These are phyloP conservation scores for Chalciporus chontae DNA, from an alignment of 768 basidiomycete genomes.

Conservation along the genomic window DNA sequence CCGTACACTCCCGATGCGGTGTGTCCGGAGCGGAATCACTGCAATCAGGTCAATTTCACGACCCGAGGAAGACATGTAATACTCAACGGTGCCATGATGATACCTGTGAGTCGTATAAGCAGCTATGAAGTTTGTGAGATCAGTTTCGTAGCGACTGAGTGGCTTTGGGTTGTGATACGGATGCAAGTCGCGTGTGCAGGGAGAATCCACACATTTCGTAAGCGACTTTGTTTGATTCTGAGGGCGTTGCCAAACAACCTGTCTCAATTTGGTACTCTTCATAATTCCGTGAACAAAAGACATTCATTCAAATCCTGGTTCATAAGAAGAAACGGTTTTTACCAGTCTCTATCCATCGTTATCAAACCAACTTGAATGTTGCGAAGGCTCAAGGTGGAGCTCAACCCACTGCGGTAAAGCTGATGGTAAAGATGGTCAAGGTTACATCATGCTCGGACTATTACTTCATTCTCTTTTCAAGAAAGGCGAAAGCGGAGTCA, in stretches of 20 bases:
- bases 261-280: background rate
- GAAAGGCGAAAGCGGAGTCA: background rate
- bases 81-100: constrained; percentile 32
- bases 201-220: background rate
- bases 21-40: constrained; percentile 22
- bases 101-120: background rate
- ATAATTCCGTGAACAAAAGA: background rate
- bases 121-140: background rate
- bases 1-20: constrained; percentile 24
- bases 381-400: too few species aligned
- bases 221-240: constrained; percentile 23
- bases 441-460: too few species aligned
- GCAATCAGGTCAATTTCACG: constrained; percentile 15
- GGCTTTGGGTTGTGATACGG: constrained; percentile 1
- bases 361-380: too few species aligned
- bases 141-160: background rate
- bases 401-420: too few species aligned
- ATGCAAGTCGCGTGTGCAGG: background rate
- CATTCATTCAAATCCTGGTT: too few species aligned
- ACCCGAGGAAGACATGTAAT: constrained; percentile 1
- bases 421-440: too few species aligned
- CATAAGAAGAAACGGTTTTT: too few species aligned
- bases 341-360: too few species aligned
- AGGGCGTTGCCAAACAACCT: constrained; percentile 28
- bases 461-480: background rate